Evolutionary conservation across 768 basidiomycete genomes (phyloP).

Genomic region (Boletellus sp.): DNA sequence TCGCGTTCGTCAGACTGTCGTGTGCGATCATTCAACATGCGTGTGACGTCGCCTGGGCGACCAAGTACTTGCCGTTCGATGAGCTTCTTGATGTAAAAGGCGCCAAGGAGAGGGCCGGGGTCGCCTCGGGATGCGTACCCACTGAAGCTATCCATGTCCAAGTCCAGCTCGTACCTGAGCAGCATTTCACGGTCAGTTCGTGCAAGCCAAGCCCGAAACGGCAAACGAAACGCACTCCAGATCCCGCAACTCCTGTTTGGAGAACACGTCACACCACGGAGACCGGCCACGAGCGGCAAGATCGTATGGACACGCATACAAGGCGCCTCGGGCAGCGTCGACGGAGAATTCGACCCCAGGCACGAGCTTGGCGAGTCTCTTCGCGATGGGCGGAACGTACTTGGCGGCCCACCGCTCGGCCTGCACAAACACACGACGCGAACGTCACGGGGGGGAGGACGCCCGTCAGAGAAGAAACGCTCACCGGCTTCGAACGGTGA

Average conservation of each 20-base stretch:
- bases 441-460: background rate
- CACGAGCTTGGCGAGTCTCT: slow-evolving; percentile 33
- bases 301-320: slow-evolving; percentile 43
- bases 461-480: too few species aligned
- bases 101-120: slow-evolving; percentile 36
- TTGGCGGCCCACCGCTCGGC: slow-evolving; percentile 30
- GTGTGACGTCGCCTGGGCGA: background rate
- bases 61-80: slow-evolving; percentile 32
- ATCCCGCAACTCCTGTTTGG: slow-evolving; percentile 29
- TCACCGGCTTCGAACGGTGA: background rate
- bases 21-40: background rate
- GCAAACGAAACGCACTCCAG: slow-evolving; percentile 32
- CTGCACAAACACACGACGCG: background rate
- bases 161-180: slow-evolving; percentile 38
- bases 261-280: slow-evolving; percentile 41
- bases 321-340: slow-evolving; percentile 37
- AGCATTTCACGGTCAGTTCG: background rate
- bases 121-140: slow-evolving; percentile 32
- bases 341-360: slow-evolving; percentile 32
- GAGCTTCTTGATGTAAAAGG: slow-evolving; percentile 38
- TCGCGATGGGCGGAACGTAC: slow-evolving; percentile 36
- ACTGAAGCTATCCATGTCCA: slow-evolving; percentile 37
- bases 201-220: too few species aligned
- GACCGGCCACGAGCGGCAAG: slow-evolving; percentile 35
- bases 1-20: slow-evolving; percentile 35